Evolutionary conservation across 176 grass and related monocot species (phyloP).

Genomic region (sorghum (Sorghum bicolor)): DNA sequence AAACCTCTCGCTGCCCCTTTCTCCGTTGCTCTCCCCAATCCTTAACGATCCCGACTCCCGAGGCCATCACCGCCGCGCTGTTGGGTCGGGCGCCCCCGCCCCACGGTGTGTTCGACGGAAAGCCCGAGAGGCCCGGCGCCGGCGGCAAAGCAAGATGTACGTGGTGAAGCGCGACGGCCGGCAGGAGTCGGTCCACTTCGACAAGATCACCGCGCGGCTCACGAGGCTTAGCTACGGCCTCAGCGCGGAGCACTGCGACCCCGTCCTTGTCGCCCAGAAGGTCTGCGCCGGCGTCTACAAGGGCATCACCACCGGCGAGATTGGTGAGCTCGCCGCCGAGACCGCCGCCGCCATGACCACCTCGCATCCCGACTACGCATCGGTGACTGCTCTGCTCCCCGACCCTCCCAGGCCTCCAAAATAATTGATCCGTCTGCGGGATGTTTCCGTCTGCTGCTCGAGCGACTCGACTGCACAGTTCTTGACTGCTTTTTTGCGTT

Average conservation of each 20-base stretch:
- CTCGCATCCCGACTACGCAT: slow-evolving; percentile 58
- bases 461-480: not conserved
- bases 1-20: not conserved
- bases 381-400: slow-evolving; percentile 15
- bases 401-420: not conserved
- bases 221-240: slow-evolving; percentile 63
- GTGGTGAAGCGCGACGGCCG: slow-evolving; percentile 63
- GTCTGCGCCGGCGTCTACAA: slow-evolving; percentile 66
- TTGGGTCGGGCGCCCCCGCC: not conserved
- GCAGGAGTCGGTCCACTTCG: slow-evolving; percentile 63
- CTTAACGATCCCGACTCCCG: not conserved
- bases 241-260: slow-evolving; percentile 65
- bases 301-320: slow-evolving; percentile 56
- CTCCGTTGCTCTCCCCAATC: not conserved
- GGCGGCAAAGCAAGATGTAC: slow-evolving; percentile 38
- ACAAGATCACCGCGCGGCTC: slow-evolving; percentile 63
- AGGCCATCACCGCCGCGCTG: not conserved
- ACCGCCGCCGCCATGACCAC: slow-evolving; percentile 57
- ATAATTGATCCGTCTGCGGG: not conserved
- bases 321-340: slow-evolving; percentile 65
- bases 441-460: not conserved
- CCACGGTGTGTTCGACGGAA: slow-evolving; percentile 44
- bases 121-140: not conserved
- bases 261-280: slow-evolving; percentile 65
- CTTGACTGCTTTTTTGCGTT: not conserved